Evolutionary conservation across 805 yeast species (phyloP).

Genomic region (Kuraishia capsulata): DNA sequence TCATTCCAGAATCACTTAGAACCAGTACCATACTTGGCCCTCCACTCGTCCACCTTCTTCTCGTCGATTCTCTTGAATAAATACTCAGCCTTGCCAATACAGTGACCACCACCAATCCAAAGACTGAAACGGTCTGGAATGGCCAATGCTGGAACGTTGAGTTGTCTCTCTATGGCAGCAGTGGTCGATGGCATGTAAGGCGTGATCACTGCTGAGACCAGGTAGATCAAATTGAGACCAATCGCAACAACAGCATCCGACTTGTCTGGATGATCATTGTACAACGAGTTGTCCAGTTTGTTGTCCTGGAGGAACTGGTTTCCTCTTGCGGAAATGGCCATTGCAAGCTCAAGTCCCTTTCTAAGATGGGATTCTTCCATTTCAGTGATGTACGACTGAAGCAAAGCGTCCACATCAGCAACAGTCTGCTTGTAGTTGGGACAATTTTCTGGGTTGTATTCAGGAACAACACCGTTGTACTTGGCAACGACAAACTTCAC

Average conservation of each 20-base stretch:
- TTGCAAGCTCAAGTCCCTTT: conserved; percentile 84
- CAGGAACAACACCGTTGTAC: conserved; percentile 85
- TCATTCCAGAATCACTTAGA: conserved; percentile 4
- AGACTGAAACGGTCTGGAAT: conserved; percentile 72
- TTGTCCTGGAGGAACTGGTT: conserved; percentile 93
- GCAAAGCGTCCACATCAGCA: conserved; percentile 52
- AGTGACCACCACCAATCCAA: conserved; percentile 69
- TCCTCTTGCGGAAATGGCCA: conserved; percentile 88
- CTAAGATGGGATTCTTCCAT: conserved; percentile 78
- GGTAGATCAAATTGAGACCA: conserved; percentile 80
- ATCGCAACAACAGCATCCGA: conserved; percentile 90
- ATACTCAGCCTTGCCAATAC: conserved; percentile 85
- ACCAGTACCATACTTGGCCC: conserved; percentile 56
- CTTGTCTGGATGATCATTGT: conserved; percentile 63
- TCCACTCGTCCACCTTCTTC: conserved; percentile 80
- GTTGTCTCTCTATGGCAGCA: conserved; percentile 59
- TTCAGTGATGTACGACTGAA: conserved; percentile 53
- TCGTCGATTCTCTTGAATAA: conserved; percentile 90
- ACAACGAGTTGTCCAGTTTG: conserved; percentile 83
- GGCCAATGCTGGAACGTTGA: conserved; percentile 71
- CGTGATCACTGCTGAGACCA: conserved; percentile 70
- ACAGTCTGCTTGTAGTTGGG: conserved; percentile 36
- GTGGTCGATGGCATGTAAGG: conserved; percentile 92
- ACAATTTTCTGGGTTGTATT: conserved; percentile 38
- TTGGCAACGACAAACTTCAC: conserved; percentile 85